phyloP scores from a whole-genome alignment of 164 flowering plant species.

The Liquidambar formosana region DNA sequence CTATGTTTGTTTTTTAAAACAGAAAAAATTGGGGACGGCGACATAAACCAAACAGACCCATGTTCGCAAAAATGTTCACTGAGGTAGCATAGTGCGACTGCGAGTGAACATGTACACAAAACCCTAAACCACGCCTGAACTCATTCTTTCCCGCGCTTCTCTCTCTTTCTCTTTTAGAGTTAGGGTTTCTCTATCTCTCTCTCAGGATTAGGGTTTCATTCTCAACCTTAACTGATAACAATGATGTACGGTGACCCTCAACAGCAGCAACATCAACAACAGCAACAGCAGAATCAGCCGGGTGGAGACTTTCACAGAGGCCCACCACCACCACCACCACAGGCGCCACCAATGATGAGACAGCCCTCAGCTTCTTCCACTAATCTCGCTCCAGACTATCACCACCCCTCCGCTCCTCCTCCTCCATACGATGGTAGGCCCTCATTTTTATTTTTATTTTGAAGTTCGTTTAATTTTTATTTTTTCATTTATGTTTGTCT shows the following conservation, averaged over 20 bases:
- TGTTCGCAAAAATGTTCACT: too few relatives aligned
- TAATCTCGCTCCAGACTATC: slow-evolving; percentile 50
- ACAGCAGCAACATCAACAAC: slow-evolving; percentile 39
- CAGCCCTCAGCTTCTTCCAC: slow-evolving; percentile 74
- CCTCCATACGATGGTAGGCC: slow-evolving; percentile 51
- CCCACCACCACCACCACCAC: slow-evolving; percentile 30
- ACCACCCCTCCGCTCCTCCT: slow-evolving; percentile 34
- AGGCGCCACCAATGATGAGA: slow-evolving; percentile 52
- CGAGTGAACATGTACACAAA: too few relatives aligned
- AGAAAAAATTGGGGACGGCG: too few relatives aligned
- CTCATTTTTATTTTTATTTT: too few relatives aligned
- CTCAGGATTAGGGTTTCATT: background rate
- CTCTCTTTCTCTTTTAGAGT: slow-evolving; percentile 10
- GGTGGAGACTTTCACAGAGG: slow-evolving; percentile 52
- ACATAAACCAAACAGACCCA: too few relatives aligned
- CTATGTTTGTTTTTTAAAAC: too few relatives aligned
- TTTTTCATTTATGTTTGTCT: background rate
- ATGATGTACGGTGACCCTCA: slow-evolving; percentile 64
- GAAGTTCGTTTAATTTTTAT: slow-evolving; percentile 2
- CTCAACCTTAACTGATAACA: background rate
- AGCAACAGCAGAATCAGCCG: slow-evolving; percentile 16
- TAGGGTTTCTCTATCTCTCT: too few relatives aligned
- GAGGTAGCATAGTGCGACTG: too few relatives aligned
- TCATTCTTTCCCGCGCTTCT: background rate
- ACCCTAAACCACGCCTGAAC: background rate